Evolutionary conservation across 2,329 filamentous ascomycete species (phyloP), one percentile per base, ranked within the genome.

Genomic region (Colletotrichum agaves): DNA sequence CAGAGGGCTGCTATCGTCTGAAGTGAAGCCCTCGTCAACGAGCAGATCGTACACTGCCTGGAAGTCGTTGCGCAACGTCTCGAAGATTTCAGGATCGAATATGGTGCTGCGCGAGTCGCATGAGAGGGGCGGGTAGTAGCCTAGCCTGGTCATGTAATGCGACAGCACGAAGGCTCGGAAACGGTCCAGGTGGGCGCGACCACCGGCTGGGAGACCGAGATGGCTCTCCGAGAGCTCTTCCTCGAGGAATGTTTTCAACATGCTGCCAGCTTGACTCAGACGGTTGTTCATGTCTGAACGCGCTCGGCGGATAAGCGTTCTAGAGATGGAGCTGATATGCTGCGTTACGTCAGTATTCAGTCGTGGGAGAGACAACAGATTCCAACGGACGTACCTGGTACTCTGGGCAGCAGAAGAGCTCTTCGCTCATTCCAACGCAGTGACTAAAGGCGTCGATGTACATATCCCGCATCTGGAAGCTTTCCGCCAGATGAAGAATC

Each of bases 361-460:
- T 15, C 17, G 15, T 17, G 21, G 8, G 13, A 37, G 12, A 53
- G 17, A 19, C 35, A 10, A 7, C 11, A 52, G 37, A 8, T 21
- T 27, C 31, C 23, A 15, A 27, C 27, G 58, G 58, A 78, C 86
- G 72, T 80, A 90, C 89, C 75, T 85, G 80, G 69, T 89, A 92
- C 69, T 92, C 91, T 1, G 84, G 75, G 71, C 85, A 87, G 5
- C 78, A 73, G 44, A 83, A 80, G 5, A 94, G 69, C 27, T 81
- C 81, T 19, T 91, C 87, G 67, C 86, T 87, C 92, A 95, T 94
- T 47, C 92, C 93, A 39, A 91, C 90, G 74, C 92, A 93, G 74
- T 96, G 93, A 13, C 87, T 85, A 77, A 94, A 93, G 0, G 92
- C 89, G 73, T 92, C 86, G 11, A 89, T 84, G 82, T 93, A 95